Conservation (phyloP, 345 rosid genomes). For the Microcos paniculata region DNA sequence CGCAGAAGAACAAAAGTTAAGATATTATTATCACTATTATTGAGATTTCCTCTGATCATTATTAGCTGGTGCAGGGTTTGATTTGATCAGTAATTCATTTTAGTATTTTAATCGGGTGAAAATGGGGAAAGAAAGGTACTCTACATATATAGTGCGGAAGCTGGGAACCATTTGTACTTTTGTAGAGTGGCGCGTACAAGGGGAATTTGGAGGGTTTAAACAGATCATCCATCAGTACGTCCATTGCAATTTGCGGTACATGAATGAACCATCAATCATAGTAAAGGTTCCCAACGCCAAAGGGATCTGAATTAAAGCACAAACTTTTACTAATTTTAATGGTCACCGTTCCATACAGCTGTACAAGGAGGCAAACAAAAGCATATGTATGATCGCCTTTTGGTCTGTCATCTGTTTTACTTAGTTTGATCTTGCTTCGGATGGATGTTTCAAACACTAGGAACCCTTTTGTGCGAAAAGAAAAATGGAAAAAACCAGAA, state of each 20-base stretch:
- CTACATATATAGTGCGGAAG: no score
- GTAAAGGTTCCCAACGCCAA: background rate
- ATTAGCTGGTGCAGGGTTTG: background rate
- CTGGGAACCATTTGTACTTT: background rate
- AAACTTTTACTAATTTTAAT: slow-evolving; percentile 15
- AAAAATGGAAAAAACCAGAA: background rate
- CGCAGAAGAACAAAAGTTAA: no score
- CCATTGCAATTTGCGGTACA: slow-evolving; percentile 12
- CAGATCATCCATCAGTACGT: background rate
- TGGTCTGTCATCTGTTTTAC: slow-evolving; percentile 3
- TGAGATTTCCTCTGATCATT: background rate
- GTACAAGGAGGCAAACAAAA: background rate
- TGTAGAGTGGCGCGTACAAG: slow-evolving; percentile 15
- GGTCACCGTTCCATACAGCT: slow-evolving; percentile 25
- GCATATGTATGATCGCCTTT: slow-evolving; percentile 19
- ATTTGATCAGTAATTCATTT: no score
- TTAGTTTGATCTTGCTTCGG: background rate
- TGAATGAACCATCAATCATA: slow-evolving; percentile 10
- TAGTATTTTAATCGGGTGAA: no score
- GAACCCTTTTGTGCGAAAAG: no score
- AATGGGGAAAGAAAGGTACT: background rate
- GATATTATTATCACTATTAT: no score
- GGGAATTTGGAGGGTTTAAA: slow-evolving; percentile 26
- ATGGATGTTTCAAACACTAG: background rate
- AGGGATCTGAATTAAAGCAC: slow-evolving; percentile 7